Evolutionary conservation across 2,329 filamentous ascomycete species (phyloP).

Genomic region (Pseudocercospora pini-densiflorae): DNA sequence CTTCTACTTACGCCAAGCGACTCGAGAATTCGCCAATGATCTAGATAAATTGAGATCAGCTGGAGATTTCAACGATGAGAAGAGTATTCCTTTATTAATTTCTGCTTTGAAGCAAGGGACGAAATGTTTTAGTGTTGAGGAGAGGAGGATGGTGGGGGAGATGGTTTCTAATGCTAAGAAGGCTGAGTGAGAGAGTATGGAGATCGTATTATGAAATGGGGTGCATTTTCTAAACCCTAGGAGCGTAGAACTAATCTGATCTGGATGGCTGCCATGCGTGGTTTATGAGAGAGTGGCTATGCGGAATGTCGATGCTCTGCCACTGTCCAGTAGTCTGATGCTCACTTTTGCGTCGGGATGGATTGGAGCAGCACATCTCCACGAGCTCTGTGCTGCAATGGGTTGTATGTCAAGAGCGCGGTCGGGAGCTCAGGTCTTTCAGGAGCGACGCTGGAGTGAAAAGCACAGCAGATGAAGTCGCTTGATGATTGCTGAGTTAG

Average conservation of each 20-base stretch:
- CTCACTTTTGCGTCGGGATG: too few relatives aligned
- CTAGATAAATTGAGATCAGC: constrained; percentile 71
- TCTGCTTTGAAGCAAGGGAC: constrained; percentile 71
- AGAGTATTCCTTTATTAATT: constrained; percentile 66
- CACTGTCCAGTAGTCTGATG: too few relatives aligned
- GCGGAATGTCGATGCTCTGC: too few relatives aligned
- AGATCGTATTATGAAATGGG: background rate
- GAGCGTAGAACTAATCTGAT: too few relatives aligned
- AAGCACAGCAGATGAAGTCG: too few relatives aligned
- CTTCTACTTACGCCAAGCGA: constrained; percentile 72
- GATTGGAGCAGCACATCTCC: too few relatives aligned
- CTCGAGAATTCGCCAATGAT: constrained; percentile 74
- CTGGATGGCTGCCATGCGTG: too few relatives aligned
- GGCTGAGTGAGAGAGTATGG: background rate
- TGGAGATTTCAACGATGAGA: constrained; percentile 69
- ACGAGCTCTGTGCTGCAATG: too few relatives aligned
- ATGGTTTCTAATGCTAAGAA: background rate
- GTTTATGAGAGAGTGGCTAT: too few relatives aligned
- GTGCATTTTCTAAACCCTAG: too few relatives aligned
- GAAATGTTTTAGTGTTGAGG: constrained; percentile 62
- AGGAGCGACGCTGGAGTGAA: background rate
- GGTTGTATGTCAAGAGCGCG: too few relatives aligned
- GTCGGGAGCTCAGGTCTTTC: background rate
- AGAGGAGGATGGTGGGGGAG: constrained; percentile 49
- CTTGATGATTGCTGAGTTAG: too few relatives aligned